These are phyloP conservation scores for Zygosaccharomyces pseudorouxii DNA, from an alignment of 805 yeast species.

Conservation along the genomic window DNA sequence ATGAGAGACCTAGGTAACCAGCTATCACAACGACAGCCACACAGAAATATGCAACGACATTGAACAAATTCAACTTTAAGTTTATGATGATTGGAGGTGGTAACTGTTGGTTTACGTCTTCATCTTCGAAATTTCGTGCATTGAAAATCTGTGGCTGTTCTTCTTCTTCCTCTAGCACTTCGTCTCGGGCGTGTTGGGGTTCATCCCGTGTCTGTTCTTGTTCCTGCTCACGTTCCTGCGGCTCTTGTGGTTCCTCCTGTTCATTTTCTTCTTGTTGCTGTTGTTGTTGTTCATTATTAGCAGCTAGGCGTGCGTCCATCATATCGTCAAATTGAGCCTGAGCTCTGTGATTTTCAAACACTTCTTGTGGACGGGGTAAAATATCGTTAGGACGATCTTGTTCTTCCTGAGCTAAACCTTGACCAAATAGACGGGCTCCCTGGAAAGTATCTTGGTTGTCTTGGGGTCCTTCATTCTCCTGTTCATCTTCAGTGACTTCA, in stretches of 20 bases:
- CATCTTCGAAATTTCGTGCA: conserved; percentile 9
- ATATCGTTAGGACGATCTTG: conserved; percentile 12
- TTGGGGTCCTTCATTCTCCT: conserved; percentile 14
- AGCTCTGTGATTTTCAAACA: conserved; percentile 22
- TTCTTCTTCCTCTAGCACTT: conserved; percentile 10
- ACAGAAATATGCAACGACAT: conserved; percentile 24
- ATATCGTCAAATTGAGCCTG: conserved; percentile 24
- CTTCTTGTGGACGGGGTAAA: conserved; percentile 17
- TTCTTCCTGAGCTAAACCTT: conserved; percentile 13
- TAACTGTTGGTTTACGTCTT: conserved; percentile 17
- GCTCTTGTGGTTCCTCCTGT: conserved; percentile 15
- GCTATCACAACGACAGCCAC: conserved; percentile 32
- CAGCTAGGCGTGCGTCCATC: conserved; percentile 14
- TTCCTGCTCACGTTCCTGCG: conserved; percentile 3
- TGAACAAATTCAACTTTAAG: conserved; percentile 22
- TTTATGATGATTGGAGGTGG: conserved; percentile 28
- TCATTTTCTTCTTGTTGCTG: background rate
- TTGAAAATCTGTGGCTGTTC: conserved; percentile 6
- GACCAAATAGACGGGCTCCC: conserved; percentile 8
- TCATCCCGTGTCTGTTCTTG: conserved; percentile 1
- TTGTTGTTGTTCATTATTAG: conserved; percentile 5
- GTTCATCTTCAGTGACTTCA: conserved; percentile 16
- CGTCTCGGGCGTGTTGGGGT: conserved; percentile 12
- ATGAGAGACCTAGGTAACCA: conserved; percentile 40
- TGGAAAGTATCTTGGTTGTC: conserved; percentile 3